These are phyloP conservation scores for Ophiostoma novo-ulmi DNA, from an alignment of 2,329 filamentous ascomycete species.

Conservation along the genomic window DNA sequence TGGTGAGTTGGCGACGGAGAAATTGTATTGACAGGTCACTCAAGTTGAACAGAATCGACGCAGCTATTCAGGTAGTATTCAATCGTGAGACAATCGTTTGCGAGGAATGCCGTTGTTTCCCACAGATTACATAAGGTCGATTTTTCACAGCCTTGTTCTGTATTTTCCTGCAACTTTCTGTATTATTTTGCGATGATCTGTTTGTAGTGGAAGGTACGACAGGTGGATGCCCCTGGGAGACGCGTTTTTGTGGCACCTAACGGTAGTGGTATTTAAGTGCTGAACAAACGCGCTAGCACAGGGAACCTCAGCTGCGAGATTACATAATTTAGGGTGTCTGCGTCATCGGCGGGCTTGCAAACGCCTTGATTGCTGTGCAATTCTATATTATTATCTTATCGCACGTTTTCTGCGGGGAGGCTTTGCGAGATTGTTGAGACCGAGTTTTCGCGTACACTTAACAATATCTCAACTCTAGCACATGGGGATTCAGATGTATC, in stretches of 20 bases:
- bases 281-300: slow-evolving; percentile 7
- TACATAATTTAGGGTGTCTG: not conserved
- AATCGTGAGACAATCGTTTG: not conserved
- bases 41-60: not conserved
- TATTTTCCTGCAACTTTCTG: too few species aligned
- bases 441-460: too few species aligned
- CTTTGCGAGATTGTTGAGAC: too few species aligned
- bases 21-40: not conserved
- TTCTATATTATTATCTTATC: not conserved
- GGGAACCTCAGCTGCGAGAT: not conserved
- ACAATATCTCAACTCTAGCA: too few species aligned
- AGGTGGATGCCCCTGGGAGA: slow-evolving; percentile 3
- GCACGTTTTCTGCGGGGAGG: not conserved
- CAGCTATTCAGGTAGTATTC: not conserved
- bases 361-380: not conserved
- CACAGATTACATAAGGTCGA: not conserved
- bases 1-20: not conserved
- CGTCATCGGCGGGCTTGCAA: not conserved
- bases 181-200: not conserved
- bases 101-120: not conserved
- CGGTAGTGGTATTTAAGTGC: slow-evolving; percentile 9
- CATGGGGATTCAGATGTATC: not conserved
- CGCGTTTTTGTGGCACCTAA: slow-evolving; percentile 12
- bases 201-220: not conserved
- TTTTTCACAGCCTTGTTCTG: not conserved